Conservation (phyloP, 2,329 filamentous ascomycete species). For the Apiospora koreana region DNA sequence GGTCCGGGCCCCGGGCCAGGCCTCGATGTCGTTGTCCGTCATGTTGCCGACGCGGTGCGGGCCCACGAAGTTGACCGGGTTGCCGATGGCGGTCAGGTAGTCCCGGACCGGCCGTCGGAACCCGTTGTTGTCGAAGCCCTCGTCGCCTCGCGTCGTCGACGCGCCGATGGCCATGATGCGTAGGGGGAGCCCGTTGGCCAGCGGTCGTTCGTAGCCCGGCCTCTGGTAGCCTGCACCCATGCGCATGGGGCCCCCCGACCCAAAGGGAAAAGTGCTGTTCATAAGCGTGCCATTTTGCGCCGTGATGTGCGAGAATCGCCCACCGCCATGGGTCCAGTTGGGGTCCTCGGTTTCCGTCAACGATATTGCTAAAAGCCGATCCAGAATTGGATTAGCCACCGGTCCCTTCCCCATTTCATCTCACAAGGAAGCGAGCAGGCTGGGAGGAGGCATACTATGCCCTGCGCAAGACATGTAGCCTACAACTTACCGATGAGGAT, state of each 20-base stretch:
- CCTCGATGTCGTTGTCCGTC: constrained; percentile 27
- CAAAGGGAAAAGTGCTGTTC: constrained; percentile 13
- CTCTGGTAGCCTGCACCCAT: constrained; percentile 15
- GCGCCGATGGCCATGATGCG: constrained; percentile 29
- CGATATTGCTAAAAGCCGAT: constrained; percentile 8
- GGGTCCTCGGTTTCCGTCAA: constrained; percentile 17
- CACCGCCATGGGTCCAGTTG: constrained; percentile 12
- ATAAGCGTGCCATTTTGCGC: constrained; percentile 13
- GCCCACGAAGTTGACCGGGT: constrained; percentile 27
- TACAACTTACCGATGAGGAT: constrained; percentile 15
- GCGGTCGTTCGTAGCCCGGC: constrained; percentile 16
- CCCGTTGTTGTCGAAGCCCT: constrained; percentile 24
- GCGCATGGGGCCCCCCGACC: not conserved
- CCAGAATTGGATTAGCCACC: not conserved
- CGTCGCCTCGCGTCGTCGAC: constrained; percentile 27
- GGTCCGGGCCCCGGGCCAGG: constrained; percentile 26
- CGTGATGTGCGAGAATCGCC: constrained; percentile 14
- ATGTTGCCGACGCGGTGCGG: constrained; percentile 25
- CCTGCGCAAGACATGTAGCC: no score
- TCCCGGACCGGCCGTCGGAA: constrained; percentile 28
- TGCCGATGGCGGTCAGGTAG: constrained; percentile 22
- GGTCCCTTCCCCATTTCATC: no score
- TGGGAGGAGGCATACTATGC: not conserved
- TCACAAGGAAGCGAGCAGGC: not conserved
- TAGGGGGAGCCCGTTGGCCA: constrained; percentile 35